phyloP scores from a whole-genome alignment of 2,329 filamentous ascomycete species.

The Talaromyces sp. region DNA sequence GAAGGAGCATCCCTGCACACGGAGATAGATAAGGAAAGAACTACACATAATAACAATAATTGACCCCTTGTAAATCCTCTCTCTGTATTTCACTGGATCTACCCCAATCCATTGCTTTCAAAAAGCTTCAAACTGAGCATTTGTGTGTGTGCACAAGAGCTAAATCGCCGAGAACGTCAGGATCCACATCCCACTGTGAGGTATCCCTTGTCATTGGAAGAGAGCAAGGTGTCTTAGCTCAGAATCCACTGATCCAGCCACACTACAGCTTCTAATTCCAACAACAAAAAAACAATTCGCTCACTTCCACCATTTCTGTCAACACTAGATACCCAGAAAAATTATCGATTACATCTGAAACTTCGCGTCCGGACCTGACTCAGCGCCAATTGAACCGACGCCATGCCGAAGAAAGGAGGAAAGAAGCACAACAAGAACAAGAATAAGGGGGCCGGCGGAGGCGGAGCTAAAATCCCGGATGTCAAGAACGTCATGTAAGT shows the following conservation, averaged over 20 bases:
- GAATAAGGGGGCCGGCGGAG: conserved; percentile 10
- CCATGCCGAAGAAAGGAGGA: conserved; percentile 15
- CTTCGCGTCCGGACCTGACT: background rate
- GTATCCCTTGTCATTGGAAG: conserved; percentile 15
- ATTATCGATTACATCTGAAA: background rate
- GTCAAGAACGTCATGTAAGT: conserved; percentile 13
- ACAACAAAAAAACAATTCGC: background rate
- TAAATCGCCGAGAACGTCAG: conserved; percentile 3
- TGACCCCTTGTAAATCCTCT: no score
- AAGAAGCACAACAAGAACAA: conserved; percentile 13
- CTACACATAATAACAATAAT: no score
- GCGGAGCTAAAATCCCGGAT: conserved; percentile 11
- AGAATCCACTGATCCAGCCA: conserved; percentile 7
- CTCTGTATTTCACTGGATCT: no score
- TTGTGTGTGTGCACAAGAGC: background rate
- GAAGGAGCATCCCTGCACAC: background rate
- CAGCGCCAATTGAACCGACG: background rate
- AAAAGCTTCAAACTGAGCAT: no score
- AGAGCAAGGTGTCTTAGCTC: conserved; percentile 15
- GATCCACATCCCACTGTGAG: background rate
- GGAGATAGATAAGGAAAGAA: background rate
- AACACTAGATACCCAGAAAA: background rate
- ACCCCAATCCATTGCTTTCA: no score
- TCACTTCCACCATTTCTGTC: background rate
- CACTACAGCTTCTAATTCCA: conserved; percentile 4